Evolutionary conservation across 2,329 filamentous ascomycete genomes (phyloP).

Genomic region (Exophiala calicioides): DNA sequence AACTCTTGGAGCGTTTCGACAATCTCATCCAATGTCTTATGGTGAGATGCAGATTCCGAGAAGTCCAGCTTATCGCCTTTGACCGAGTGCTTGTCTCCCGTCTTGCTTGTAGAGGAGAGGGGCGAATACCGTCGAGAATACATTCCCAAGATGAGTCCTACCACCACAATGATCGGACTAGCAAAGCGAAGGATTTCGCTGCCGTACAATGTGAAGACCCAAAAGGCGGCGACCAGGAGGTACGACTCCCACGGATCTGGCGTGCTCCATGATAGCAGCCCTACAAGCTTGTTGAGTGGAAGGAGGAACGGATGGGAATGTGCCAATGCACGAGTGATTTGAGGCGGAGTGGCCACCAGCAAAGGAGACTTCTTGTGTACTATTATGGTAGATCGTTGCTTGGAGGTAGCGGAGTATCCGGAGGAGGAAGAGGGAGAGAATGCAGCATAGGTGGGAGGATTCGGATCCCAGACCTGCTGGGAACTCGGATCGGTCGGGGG

Average conservation of each 20-base stretch:
- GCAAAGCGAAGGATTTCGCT: slow-evolving; percentile 77
- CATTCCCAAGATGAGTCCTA: slow-evolving; percentile 83
- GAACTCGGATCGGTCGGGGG: slow-evolving; percentile 42
- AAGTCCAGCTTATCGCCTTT: slow-evolving; percentile 50
- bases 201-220: slow-evolving; percentile 83
- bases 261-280: slow-evolving; percentile 89
- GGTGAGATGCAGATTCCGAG: slow-evolving; percentile 65
- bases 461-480: slow-evolving; percentile 44
- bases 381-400: slow-evolving; percentile 84
- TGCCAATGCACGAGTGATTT: slow-evolving; percentile 88
- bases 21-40: slow-evolving; percentile 96
- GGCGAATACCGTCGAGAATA: slow-evolving; percentile 88
- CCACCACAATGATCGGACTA: slow-evolving; percentile 79
- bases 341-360: slow-evolving; percentile 87
- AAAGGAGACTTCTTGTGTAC: slow-evolving; percentile 96
- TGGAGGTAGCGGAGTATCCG: slow-evolving; percentile 65
- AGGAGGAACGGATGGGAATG: slow-evolving; percentile 95
- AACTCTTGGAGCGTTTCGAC: slow-evolving; percentile 90
- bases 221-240: slow-evolving; percentile 79
- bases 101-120: slow-evolving; percentile 80
- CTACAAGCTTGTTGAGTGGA: slow-evolving; percentile 80
- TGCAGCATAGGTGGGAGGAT: slow-evolving; percentile 75
- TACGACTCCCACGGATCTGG: slow-evolving; percentile 97
- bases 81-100: slow-evolving; percentile 58
- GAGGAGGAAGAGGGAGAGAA: slow-evolving; percentile 84